A percentile compares a stretch with the other conserved stretches of the same genome.
phyloP scores from a whole-genome alignment of 1,139 yeast genomes.

The Scheffersomyces insectosa region DNA sequence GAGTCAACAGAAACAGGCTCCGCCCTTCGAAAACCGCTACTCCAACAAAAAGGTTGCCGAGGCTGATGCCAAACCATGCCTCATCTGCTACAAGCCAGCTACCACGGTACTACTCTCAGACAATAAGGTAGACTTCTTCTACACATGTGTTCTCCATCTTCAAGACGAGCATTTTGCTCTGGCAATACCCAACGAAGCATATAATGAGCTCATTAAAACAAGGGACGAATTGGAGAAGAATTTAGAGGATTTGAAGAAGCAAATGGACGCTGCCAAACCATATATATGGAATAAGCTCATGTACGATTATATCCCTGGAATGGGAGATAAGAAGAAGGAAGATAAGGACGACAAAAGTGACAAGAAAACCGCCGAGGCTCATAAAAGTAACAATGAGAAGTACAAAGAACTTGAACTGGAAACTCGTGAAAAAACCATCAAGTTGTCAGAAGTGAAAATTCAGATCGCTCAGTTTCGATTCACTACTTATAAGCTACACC shows the following conservation, averaged over 20 bases:
- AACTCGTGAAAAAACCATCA: constrained; percentile 10
- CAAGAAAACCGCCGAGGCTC: constrained; percentile 11
- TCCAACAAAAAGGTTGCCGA: constrained; percentile 57
- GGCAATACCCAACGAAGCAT: constrained; percentile 50
- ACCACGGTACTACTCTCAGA: constrained; percentile 58
- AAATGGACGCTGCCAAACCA: constrained; percentile 30
- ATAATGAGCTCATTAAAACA: constrained; percentile 40
- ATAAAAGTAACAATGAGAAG: constrained; percentile 15
- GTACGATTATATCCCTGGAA: constrained; percentile 7
- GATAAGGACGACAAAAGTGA: constrained; percentile 17
- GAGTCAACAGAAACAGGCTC: constrained; percentile 6
- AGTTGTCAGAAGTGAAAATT: constrained; percentile 10
- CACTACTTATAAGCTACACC: constrained; percentile 51
- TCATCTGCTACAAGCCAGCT: constrained; percentile 68
- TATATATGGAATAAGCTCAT: constrained; percentile 32
- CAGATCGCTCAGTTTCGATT: constrained; percentile 31
- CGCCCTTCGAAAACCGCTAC: constrained; percentile 57
- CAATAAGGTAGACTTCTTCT: constrained; percentile 62
- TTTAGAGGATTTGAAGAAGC: constrained; percentile 31
- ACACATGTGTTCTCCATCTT: constrained; percentile 66
- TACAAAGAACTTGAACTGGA: constrained; percentile 23
- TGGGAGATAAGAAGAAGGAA: constrained; percentile 12
- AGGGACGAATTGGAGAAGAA: constrained; percentile 41
- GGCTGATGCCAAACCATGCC: constrained; percentile 58
- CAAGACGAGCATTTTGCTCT: constrained; percentile 62